Evolutionary conservation across 148 eudicot species (phyloP).

Genomic region (Oxyria digyna): DNA sequence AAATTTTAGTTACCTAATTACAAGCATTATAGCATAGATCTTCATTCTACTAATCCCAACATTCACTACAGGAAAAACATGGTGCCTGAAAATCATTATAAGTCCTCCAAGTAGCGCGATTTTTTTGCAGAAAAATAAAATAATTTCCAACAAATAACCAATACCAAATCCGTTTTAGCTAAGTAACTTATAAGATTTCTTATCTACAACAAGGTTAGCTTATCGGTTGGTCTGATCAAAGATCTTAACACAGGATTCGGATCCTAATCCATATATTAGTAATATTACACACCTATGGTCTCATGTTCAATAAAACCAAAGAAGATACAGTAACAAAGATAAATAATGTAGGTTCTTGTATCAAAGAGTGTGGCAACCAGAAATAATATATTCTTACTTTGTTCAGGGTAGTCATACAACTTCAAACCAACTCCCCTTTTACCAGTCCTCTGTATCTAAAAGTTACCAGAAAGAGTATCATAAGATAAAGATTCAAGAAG

Average conservation of each 20-base stretch:
- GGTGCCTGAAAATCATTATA: background rate
- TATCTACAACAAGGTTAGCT: background rate
- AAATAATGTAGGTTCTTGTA: background rate
- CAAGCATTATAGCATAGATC: background rate
- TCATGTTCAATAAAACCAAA: background rate
- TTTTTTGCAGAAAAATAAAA: background rate
- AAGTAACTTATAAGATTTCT: background rate
- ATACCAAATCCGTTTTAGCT: background rate
- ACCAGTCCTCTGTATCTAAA: conserved; percentile 19
- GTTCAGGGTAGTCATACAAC: conserved; percentile 29
- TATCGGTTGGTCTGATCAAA: background rate
- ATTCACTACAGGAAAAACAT: background rate
- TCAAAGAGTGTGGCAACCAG: background rate
- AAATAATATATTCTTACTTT: conserved; percentile 21
- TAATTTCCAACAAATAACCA: background rate
- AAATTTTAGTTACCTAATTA: background rate
- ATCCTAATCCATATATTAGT: background rate
- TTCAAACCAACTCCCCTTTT: conserved; percentile 15
- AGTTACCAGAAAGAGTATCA: conserved; percentile 3
- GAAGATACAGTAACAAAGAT: background rate
- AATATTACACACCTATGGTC: background rate
- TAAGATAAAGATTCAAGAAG: conserved; percentile 2
- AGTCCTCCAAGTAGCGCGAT: background rate
- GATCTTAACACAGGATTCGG: background rate
- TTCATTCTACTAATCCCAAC: background rate